Conservation (phyloP, 106 monocot genomes). For the Apostasia shenzhenica region DNA sequence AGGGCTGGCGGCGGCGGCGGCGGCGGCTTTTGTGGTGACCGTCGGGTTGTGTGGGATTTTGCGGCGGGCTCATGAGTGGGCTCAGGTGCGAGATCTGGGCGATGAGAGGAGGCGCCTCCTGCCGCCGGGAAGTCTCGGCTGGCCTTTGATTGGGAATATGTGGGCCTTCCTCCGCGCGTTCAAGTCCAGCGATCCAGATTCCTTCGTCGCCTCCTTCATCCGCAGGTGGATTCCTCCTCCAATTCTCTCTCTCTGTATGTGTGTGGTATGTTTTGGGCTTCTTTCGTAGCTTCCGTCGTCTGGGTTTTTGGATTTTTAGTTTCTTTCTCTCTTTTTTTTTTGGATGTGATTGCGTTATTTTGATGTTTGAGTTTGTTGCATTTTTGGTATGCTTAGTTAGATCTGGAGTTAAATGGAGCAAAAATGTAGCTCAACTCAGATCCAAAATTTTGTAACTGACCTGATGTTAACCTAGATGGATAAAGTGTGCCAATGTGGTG, state of each 20-base stretch:
- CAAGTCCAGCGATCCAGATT: constrained; percentile 42
- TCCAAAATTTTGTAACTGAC: too few species aligned
- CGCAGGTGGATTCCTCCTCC: constrained; percentile 14
- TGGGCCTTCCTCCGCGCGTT: constrained; percentile 42
- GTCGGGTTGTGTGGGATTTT: constrained; percentile 1
- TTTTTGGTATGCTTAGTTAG: too few species aligned
- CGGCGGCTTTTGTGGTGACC: neutral
- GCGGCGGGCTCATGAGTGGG: constrained; percentile 22
- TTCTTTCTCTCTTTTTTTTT: too few species aligned
- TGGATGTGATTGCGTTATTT: too few species aligned
- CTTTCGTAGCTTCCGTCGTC: too few species aligned
- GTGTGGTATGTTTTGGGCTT: too few species aligned
- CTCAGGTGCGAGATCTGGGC: constrained; percentile 19
- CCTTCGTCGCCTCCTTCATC: constrained; percentile 34
- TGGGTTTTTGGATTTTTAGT: too few species aligned
- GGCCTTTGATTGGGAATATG: constrained; percentile 55
- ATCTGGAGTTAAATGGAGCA: too few species aligned
- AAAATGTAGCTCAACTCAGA: too few species aligned
- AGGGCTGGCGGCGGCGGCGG: neutral
- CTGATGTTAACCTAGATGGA: too few species aligned
- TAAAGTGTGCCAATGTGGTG: too few species aligned
- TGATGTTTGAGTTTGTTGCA: too few species aligned
- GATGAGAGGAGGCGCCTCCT: constrained; percentile 14
- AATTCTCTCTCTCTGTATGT: neutral
- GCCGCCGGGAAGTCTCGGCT: constrained; percentile 53